Percentiles rank a stretch among this genome's conserved stretches.
Evolutionary conservation across 1,284 basidiomycete species (phyloP).

Genomic region (Blastosporella zonata): DNA sequence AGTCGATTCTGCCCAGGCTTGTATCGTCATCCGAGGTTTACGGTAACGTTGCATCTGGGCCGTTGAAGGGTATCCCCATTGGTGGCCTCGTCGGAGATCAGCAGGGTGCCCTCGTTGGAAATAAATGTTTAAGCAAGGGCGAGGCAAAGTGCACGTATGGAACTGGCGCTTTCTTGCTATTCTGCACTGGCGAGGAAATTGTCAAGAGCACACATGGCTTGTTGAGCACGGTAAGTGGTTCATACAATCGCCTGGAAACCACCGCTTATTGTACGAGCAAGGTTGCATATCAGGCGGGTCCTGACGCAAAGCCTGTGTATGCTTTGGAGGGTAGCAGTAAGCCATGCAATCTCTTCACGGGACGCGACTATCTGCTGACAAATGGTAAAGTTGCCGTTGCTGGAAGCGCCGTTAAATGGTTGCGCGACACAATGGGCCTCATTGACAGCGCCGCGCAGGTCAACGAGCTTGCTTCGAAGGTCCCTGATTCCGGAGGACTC

Average conservation of each 20-base stretch:
- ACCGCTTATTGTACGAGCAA: conserved; percentile 32
- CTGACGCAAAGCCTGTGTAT: conserved; percentile 78
- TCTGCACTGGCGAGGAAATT: conserved; percentile 88
- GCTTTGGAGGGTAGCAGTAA: conserved; percentile 92
- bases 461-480: conserved; percentile 80
- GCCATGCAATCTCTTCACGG: conserved; percentile 28
- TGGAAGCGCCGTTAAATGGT: conserved; percentile 94
- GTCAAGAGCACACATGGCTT: conserved; percentile 86
- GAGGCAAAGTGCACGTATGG: conserved; percentile 96
- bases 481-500: conserved; percentile 84
- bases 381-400: conserved; percentile 79
- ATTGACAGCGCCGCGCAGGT: conserved; percentile 83
- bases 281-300: conserved; percentile 92
- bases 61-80: conserved; percentile 79
- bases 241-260: not conserved
- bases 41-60: conserved; percentile 68
- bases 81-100: conserved; percentile 95
- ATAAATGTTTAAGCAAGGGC: conserved; percentile 85
- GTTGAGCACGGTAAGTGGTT: conserved; percentile 72
- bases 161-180: conserved; percentile 94
- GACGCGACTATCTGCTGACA: not conserved
- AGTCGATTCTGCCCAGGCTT: conserved; percentile 81
- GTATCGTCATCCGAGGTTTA: conserved; percentile 93
- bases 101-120: conserved; percentile 94
- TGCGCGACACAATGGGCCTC: conserved; percentile 87